Conservation (phyloP, 306 rosid genomes). For the Pyrus communis region DNA sequence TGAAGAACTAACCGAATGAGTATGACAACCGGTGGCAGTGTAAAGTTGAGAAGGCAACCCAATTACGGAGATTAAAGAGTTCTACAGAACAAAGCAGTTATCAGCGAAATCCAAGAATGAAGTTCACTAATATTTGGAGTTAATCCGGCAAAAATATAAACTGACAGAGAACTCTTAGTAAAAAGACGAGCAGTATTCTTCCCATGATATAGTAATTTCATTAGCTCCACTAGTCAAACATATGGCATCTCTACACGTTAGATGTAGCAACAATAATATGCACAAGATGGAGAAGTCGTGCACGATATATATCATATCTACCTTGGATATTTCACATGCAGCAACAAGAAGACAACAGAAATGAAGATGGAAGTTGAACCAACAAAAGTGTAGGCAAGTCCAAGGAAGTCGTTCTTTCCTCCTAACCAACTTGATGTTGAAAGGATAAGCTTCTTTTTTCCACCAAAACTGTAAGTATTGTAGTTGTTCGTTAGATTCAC, state of each 20-base stretch:
- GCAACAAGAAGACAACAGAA: slow-evolving; percentile 65
- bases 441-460: slow-evolving; percentile 76
- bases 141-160: not conserved
- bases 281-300: not conserved
- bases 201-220: no score
- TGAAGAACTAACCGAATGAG: not conserved
- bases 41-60: slow-evolving; percentile 1
- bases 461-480: slow-evolving; percentile 90
- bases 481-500: slow-evolving; percentile 71
- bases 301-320: slow-evolving; percentile 16
- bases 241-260: not conserved
- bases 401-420: slow-evolving; percentile 91
- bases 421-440: slow-evolving; percentile 91
- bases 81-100: slow-evolving; percentile 1
- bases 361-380: slow-evolving; percentile 58
- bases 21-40: not conserved
- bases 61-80: not conserved
- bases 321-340: slow-evolving; percentile 73
- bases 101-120: not conserved
- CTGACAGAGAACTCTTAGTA: not conserved
- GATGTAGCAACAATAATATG: not conserved
- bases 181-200: not conserved
- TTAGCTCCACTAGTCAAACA: no score
- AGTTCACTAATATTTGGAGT: not conserved
- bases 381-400: slow-evolving; percentile 64